Evolutionary conservation across 495 filamentous ascomycete genomes (phyloP), one percentile per base, ranked within the genome.

Genomic region (Penicillium lagena): DNA sequence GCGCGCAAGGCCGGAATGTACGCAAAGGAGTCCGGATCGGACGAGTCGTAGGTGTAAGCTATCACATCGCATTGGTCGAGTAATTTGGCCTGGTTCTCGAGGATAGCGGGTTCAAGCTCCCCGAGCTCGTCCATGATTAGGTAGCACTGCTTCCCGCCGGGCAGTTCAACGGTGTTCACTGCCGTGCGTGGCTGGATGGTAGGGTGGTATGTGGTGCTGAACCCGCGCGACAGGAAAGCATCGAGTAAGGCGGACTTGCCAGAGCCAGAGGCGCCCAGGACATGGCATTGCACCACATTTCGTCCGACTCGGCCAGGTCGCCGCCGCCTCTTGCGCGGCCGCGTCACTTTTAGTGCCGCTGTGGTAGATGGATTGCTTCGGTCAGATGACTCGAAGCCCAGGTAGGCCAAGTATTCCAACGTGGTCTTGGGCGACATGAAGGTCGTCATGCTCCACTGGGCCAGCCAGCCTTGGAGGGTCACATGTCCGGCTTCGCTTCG

Each of bases 361-460:
- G 89, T 86, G 8, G 83, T 88, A 1, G 80, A 82, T n/a, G 55
- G 61, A 42, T 72, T 71, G 41, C 78, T 83, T 36, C 80, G 76
- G 29, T 81, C 78, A 22, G 81, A 82, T 11, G 82, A 78, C 35
- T 81, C 78, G 57, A 96, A 98, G 9, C 93, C 93, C 2, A 98
- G 79, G 55, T 96, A 97, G 7, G 93, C 94, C 9, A 98, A 77
- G 57, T 98, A 98, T 49, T 91, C 87, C 2, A 98, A 70, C 0
- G 93, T 97, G 0, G 89, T 97, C 59, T 89, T 91, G 12, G 94
- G 91, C 29, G 93, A 89, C 39, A 90, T 78, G 55, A 97, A 98
- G 2, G 93, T 98, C 0, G 94, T 98, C 93, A 98, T 98, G 64
- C 89, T 95, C 93, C 93, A 98, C 51, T 98, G 93, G 5, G 93